Evolutionary conservation across 768 basidiomycete species (phyloP), one percentile per base, ranked within the genome.

Genomic region (Xerocomellus amylosporus): DNA sequence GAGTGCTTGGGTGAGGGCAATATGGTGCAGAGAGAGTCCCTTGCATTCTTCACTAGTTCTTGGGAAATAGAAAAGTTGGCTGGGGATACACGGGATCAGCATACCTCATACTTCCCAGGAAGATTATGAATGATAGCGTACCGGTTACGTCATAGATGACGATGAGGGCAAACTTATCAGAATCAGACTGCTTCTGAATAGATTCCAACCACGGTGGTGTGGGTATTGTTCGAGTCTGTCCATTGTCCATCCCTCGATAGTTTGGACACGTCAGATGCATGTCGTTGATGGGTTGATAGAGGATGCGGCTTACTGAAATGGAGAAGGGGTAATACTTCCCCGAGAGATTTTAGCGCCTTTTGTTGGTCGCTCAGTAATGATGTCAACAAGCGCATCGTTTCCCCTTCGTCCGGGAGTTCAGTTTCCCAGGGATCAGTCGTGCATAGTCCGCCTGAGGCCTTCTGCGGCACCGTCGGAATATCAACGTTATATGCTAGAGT

Each of bases 291-390:
- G 7, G 9, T n/a, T 2, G 26, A 49, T 2, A 10, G 8, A 49
- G 5, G 30, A 20, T 15, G 3, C 4, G 26, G 19, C 59, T 19
- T 26, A 59, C 59, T 13, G 15, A 10, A 47, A 22, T n/a, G 2
- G 12, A 61, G 42, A 39, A 59, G 40, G 34, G 44, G 44, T 12
- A 61, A n/a, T 19, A 61, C 40, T 9, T 41, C 45, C 10, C 46
- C 44, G 3, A 59, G 46, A 9, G 36, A 58, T 8, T 20, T 6
- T 2, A 46, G 24, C 4, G 45, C 13, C 19, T n/a, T 41, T 8
- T 8, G 4, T 26, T 17, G 39, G 34, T 54, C 30, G 12, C 15
- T 38, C 3, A 49, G 42, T 14, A 54, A n/a, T 10, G 37, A 31
- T 4, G 3, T 30, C 15, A 59, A 13, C 4, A 53, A 45, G 3